A percentile compares a stretch with the other conserved stretches of the same genome.
Conservation (phyloP, 495 filamentous ascomycete genomes). For the Evernia prunastri region DNA sequence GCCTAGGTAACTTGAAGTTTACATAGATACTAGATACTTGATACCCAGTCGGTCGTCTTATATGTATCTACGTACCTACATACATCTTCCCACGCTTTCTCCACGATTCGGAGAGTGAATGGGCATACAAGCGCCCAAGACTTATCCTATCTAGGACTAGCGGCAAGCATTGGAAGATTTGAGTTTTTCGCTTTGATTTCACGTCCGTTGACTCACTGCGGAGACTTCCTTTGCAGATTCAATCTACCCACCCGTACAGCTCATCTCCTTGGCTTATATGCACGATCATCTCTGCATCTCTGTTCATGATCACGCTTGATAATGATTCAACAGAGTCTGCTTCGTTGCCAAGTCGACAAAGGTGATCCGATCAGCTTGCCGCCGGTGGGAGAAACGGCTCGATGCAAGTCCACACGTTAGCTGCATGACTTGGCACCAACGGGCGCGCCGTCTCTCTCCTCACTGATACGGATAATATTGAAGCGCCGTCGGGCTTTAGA, state of each 20-base stretch:
- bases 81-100: too few species aligned
- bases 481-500: conserved; percentile 16
- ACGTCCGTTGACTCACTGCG: conserved; percentile 1
- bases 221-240: conserved; percentile 2
- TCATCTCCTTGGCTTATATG: neutral
- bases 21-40: neutral
- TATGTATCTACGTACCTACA: neutral
- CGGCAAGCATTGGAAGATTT: conserved; percentile 3
- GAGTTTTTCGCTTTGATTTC: conserved; percentile 11
- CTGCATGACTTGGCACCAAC: conserved; percentile 13
- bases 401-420: conserved; percentile 15
- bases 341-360: too few species aligned
- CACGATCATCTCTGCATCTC: neutral
- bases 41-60: neutral
- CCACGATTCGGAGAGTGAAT: too few species aligned
- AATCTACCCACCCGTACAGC: neutral
- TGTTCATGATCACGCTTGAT: neutral
- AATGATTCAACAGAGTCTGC: neutral
- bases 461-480: conserved; percentile 11
- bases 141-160: conserved; percentile 10
- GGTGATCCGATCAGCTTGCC: conserved; percentile 10
- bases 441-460: conserved; percentile 13
- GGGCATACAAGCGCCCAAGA: neutral
- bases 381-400: conserved; percentile 13
- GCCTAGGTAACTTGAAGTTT: neutral